Conservation (phyloP, 2,329 filamentous ascomycete species). For the Colletotrichum kahawae region DNA sequence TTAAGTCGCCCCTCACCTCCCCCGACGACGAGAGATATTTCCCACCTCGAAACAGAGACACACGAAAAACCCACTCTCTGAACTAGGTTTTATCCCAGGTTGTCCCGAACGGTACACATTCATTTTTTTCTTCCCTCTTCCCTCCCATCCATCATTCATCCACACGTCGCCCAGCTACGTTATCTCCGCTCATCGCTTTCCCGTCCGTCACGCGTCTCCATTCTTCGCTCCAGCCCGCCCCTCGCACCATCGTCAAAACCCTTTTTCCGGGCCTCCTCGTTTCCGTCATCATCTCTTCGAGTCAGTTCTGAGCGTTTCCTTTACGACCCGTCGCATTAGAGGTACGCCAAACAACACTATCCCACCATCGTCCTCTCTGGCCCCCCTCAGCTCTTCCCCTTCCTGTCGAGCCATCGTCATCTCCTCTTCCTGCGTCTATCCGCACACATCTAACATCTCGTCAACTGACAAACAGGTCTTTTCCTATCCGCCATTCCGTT, state of each 20-base stretch:
- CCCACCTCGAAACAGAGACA: background rate
- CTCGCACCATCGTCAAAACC: slow-evolving; percentile 21
- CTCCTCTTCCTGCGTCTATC: background rate
- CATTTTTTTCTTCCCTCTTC: slow-evolving; percentile 12
- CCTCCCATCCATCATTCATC: slow-evolving; percentile 12
- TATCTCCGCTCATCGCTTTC: slow-evolving; percentile 17
- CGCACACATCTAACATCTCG: slow-evolving; percentile 3
- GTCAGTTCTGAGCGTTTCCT: slow-evolving; percentile 13
- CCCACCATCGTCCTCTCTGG: background rate
- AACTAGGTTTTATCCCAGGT: slow-evolving; percentile 19
- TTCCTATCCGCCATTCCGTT: background rate
- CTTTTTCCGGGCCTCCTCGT: slow-evolving; percentile 10
- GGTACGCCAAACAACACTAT: background rate
- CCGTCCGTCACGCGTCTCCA: slow-evolving; percentile 17
- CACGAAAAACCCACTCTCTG: slow-evolving; percentile 11
- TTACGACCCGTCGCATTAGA: slow-evolving; percentile 3
- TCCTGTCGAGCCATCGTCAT: background rate
- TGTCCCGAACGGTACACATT: slow-evolving; percentile 16
- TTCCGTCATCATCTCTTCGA: slow-evolving; percentile 10
- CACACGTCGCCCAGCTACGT: slow-evolving; percentile 7
- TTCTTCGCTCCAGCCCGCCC: slow-evolving; percentile 2
- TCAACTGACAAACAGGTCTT: background rate
- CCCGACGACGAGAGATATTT: slow-evolving; percentile 11
- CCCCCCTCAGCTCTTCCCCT: background rate
- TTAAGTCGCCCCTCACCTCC: background rate